Evolutionary conservation across 2,329 filamentous ascomycete species (phyloP).

Genomic region (Penicillium digitatum): DNA sequence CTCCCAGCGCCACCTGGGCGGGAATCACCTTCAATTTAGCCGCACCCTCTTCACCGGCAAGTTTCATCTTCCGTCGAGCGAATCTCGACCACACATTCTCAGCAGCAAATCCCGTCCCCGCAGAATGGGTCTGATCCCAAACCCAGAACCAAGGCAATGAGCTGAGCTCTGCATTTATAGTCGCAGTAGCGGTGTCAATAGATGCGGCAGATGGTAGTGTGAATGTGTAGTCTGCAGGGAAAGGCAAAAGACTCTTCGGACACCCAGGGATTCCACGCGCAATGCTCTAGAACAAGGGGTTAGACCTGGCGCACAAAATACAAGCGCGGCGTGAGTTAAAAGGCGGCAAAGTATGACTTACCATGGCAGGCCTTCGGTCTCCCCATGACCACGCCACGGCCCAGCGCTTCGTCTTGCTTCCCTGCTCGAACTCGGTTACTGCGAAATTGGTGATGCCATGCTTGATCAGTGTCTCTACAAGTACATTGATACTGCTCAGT

Average conservation of each 20-base stretch:
- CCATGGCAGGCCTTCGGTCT: conserved; percentile 59
- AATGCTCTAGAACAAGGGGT: conserved; percentile 21
- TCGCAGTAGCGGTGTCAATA: conserved; percentile 33
- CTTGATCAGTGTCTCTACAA: conserved; percentile 57
- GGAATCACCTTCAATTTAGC: conserved; percentile 33
- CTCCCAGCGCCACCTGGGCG: conserved; percentile 52
- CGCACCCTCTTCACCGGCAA: conserved; percentile 16
- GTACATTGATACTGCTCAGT: conserved; percentile 60
- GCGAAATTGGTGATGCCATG: conserved; percentile 70
- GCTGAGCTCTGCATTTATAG: conserved; percentile 49
- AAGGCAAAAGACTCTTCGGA: conserved; percentile 51
- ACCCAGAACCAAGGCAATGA: conserved; percentile 61
- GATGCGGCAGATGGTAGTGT: conserved; percentile 23
- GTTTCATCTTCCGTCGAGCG: conserved; percentile 58
- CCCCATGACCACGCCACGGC: conserved; percentile 83
- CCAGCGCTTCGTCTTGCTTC: conserved; percentile 76
- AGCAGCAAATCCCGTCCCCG: conserved; percentile 59
- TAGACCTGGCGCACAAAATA: background rate
- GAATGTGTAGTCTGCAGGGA: conserved; percentile 51
- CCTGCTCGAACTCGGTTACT: conserved; percentile 73
- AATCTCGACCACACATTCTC: conserved; percentile 76
- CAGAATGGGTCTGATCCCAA: conserved; percentile 54
- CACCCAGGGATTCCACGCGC: conserved; percentile 43
- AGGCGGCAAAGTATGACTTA: conserved; percentile 21
- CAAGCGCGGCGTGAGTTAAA: background rate